phyloP scores from a whole-genome alignment of 805 yeast genomes.

The Pichia heedii region DNA sequence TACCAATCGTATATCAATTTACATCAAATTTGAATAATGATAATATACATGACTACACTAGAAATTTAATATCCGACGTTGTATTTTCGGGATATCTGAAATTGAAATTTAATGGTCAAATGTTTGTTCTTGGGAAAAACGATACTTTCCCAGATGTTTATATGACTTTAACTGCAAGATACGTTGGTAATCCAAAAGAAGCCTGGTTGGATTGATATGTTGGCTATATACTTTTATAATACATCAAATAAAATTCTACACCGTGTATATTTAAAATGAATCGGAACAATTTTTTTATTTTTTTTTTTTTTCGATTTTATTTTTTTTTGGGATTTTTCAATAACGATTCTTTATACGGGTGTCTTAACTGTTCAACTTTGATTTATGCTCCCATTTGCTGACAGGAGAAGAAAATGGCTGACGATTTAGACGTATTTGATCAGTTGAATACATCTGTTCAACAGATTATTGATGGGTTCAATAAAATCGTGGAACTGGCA shows the following conservation, averaged over 20 bases:
- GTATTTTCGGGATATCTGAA: conserved; percentile 31
- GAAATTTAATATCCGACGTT: neutral
- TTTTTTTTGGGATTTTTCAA: too few species aligned
- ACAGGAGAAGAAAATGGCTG: too few species aligned
- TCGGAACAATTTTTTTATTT: too few species aligned
- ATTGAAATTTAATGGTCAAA: conserved; percentile 35
- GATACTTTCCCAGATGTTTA: conserved; percentile 23
- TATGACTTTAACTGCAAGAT: conserved; percentile 16
- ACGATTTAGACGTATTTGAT: neutral
- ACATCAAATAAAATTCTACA: too few species aligned
- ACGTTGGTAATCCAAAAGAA: conserved; percentile 17
- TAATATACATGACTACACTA: neutral
- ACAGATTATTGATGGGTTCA: conserved; percentile 1
- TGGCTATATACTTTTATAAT: too few species aligned
- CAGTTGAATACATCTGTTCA: conserved; percentile 7
- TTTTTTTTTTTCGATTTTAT: too few species aligned
- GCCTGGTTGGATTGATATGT: conserved; percentile 21
- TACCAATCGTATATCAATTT: conserved; percentile 13
- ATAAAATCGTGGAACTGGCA: conserved; percentile 8
- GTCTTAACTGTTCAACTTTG: too few species aligned
- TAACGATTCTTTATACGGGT: too few species aligned
- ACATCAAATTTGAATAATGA: neutral
- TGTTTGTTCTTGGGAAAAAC: conserved; percentile 22
- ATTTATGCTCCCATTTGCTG: too few species aligned
- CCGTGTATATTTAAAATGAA: too few species aligned